phyloP scores from a whole-genome alignment of 371 early-diverging fungal species.

The Fennellomyces sp. region DNA sequence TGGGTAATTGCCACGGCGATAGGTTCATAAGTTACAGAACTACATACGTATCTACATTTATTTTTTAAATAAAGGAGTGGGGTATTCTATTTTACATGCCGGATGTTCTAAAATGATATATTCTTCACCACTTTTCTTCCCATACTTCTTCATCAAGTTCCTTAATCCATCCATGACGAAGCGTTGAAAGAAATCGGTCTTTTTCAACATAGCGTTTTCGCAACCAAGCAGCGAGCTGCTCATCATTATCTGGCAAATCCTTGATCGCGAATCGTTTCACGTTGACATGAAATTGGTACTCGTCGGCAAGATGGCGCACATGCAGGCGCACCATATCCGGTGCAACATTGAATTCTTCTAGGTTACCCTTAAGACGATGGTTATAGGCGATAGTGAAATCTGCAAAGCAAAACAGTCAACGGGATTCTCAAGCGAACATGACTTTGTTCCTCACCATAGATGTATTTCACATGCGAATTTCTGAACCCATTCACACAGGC shows the following conservation, averaged over 20 bases:
- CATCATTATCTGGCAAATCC: slow-evolving; percentile 63
- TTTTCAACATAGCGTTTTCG: slow-evolving; percentile 67
- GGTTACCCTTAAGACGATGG: slow-evolving; percentile 25
- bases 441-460: slow-evolving; percentile 52
- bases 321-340: slow-evolving; percentile 68
- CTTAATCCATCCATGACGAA: slow-evolving; percentile 57
- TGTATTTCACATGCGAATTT: slow-evolving; percentile 64
- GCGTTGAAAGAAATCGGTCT: slow-evolving; percentile 54
- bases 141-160: slow-evolving; percentile 47
- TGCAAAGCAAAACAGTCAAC: slow-evolving; percentile 3
- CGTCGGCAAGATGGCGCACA: slow-evolving; percentile 50
- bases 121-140: slow-evolving; percentile 30
- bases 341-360: slow-evolving; percentile 44
- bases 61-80: no score
- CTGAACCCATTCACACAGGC: slow-evolving; percentile 66
- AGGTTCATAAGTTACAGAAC: no score
- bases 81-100: not conserved
- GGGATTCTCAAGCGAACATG: not conserved
- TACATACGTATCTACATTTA: no score
- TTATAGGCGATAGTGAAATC: slow-evolving; percentile 72
- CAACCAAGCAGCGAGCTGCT: slow-evolving; percentile 62
- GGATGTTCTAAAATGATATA: no score
- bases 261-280: slow-evolving; percentile 58
- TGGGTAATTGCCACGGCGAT: no score
- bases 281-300: slow-evolving; percentile 75